Percentiles rank a stretch among this genome's conserved stretches.
Evolutionary conservation across 192 early-diverging fungal species (phyloP).

Genomic region (Backusella circina): DNA sequence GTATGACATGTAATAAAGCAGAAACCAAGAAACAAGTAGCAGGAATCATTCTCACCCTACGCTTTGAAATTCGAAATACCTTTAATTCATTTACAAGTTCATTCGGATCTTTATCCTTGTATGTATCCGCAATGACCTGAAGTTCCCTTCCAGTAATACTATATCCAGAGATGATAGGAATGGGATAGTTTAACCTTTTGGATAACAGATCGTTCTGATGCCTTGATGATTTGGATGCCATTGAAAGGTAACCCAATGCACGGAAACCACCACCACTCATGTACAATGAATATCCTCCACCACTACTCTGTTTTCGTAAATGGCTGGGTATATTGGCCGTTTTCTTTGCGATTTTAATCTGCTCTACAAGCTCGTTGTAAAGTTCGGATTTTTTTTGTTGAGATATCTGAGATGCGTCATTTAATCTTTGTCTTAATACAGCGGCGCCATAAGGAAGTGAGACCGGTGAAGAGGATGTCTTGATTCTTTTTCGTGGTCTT

Average conservation of each 20-base stretch:
- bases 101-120: conserved; percentile 28
- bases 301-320: conserved; percentile 21
- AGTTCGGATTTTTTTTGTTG: conserved; percentile 16
- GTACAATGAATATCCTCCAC: conserved; percentile 43
- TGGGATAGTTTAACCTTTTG: conserved; percentile 34
- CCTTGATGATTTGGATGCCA: conserved; percentile 29
- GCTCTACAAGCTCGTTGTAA: conserved; percentile 26
- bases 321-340: conserved; percentile 18
- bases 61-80: conserved; percentile 49
- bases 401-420: background rate
- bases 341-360: conserved; percentile 37
- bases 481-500: background rate
- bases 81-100: conserved; percentile 26
- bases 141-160: conserved; percentile 40
- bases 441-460: conserved; percentile 53
- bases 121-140: conserved; percentile 30
- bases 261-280: conserved; percentile 55
- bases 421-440: conserved; percentile 39
- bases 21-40: conserved; percentile 47
- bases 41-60: conserved; percentile 53
- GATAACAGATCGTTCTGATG: background rate
- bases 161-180: conserved; percentile 56
- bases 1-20: conserved; percentile 39
- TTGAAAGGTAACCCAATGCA: conserved; percentile 50
- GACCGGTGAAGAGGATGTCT: conserved; percentile 18